Base-by-base conservation (phyloP, 164 flowering plant species). In the Taxillus chinensis region DNA sequence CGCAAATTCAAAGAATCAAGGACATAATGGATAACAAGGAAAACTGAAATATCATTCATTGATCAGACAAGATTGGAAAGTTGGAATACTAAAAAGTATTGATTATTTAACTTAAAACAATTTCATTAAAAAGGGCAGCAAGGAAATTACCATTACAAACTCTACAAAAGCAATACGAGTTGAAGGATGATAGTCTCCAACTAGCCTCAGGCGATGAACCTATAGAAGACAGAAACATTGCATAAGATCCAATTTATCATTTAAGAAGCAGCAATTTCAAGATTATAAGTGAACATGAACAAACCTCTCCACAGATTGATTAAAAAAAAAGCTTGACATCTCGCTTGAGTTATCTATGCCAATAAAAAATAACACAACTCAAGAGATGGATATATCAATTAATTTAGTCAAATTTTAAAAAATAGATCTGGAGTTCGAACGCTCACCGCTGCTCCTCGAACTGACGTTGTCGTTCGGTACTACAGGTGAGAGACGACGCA, bases 291-390 rank as follows among this genome's bases (percentile, higher is more conserved):
- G 41, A 16, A 55, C 17, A n/a, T 5, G 4, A 7, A 57, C 43
- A 40, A 38, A 57, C 59, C 59, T 57, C 43, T 37, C 59, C 59
- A 57, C 59, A 57, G 5, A 57, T 9, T 37, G 59, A 57, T 57
- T 57, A 41, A 38, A 57, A 57, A 57, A 57, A 57, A 9, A 57
- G 40, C 41, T 57, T 57, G 41, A 57, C 59, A 57, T 57, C 59
- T 57, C n/a, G 41, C 59, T 57, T 57, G 59, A 10, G 59, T 41
- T 12, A 58, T 15, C 61, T 58, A 45, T 41, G 27, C 27, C 0
- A 39, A 37, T 11, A 6, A 58, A 58, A 3, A 13, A 40, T 41
- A 38, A 5, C 7, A 58, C 15, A 58, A 4, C 12, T 3, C 2
- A 40, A 58, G 8, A 42, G 41, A 2, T 8, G 6, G 41, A 11